phyloP scores from a whole-genome alignment of 73 alveolate genomes.

The Paramecium octaurelia region DNA sequence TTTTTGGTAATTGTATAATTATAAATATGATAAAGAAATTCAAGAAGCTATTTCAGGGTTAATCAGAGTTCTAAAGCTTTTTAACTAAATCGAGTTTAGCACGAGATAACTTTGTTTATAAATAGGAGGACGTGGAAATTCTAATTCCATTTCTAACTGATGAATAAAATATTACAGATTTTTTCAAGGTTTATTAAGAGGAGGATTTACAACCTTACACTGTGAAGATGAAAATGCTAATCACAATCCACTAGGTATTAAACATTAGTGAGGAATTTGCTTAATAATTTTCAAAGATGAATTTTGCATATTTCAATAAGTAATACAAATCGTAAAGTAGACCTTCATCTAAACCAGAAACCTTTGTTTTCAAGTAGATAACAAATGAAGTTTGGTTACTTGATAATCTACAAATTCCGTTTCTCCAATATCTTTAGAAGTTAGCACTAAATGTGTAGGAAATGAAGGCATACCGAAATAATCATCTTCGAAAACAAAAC shows the following conservation, averaged over 20 bases:
- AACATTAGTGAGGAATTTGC: slow-evolving; percentile 10
- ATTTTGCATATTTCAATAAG: not conserved
- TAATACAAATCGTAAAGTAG: not conserved
- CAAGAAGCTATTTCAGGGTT: not conserved
- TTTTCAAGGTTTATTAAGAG: not conserved
- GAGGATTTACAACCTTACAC: not conserved
- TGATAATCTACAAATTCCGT: slow-evolving; percentile 27
- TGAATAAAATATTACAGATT: slow-evolving; percentile 3
- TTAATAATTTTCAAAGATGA: not conserved
- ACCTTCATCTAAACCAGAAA: not conserved
- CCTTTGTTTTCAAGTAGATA: not conserved
- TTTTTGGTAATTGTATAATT: not conserved
- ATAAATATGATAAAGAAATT: not conserved
- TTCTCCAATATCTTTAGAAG: not conserved
- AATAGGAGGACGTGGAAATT: slow-evolving; percentile 23
- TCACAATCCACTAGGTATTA: slow-evolving; percentile 10
- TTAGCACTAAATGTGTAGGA: not conserved
- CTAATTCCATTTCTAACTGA: slow-evolving; percentile 28
- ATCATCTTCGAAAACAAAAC: not conserved
- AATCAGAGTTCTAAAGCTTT: slow-evolving; percentile 31
- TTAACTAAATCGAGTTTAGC: not conserved
- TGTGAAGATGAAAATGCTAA: slow-evolving; percentile 3
- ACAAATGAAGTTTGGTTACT: slow-evolving; percentile 22
- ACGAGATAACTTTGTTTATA: slow-evolving; percentile 8
- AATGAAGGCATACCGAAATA: not conserved